These are phyloP conservation scores for Stipa capillata DNA, from an alignment of 176 grass and related monocot species.

Conservation along the genomic window DNA sequence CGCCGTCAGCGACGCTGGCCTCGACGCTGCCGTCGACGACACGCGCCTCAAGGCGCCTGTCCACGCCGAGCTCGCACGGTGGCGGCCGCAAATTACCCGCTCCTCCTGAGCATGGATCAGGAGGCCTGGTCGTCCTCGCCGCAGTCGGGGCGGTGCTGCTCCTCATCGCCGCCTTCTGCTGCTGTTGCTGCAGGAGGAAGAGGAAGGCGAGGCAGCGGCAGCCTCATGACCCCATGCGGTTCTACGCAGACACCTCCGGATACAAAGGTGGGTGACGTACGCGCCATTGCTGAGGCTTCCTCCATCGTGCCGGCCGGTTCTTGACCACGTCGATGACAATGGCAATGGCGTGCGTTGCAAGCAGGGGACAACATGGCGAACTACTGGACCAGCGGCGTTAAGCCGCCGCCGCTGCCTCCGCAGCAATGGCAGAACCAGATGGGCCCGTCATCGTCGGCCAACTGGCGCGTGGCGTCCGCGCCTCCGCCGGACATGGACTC, in stretches of 20 bases:
- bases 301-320: background rate
- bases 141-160: conserved; percentile 12
- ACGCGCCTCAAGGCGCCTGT: background rate
- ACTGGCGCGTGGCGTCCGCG: background rate
- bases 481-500: background rate
- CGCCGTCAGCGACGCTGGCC: background rate
- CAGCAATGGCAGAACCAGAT: background rate
- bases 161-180: conserved; percentile 27
- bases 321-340: too few relatives aligned
- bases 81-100: background rate
- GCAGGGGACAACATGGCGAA: conserved; percentile 17
- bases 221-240: conserved; percentile 9
- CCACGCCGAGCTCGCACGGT: too few relatives aligned
- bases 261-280: conserved; percentile 29
- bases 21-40: background rate
- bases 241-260: conserved; percentile 37
- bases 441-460: background rate
- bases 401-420: background rate
- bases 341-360: background rate
- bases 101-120: background rate
- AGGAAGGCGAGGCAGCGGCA: background rate
- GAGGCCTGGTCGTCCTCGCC: background rate
- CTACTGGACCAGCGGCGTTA: background rate
- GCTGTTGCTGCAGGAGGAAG: conserved; percentile 7
- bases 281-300: background rate